Base-by-base conservation (phyloP, 352 stramenopile species). In the Chrysophaeum taylorii region DNA sequence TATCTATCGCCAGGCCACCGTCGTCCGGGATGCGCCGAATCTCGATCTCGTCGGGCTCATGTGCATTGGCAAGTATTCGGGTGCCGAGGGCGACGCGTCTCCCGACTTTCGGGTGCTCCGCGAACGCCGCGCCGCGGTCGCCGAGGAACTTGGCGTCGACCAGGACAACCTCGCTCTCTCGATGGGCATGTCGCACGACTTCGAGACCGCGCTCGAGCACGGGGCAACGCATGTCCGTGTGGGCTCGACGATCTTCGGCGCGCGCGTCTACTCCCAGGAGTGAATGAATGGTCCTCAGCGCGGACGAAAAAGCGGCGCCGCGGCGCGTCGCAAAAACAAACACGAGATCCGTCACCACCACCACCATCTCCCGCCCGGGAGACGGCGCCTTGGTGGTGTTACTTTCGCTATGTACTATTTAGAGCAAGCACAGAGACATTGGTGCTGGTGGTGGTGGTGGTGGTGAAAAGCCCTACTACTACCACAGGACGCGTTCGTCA, bases 121-220 rank as follows among this genome's bases (percentile, higher is more conserved):
- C 25, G 73, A 78, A 23, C 93, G 82, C 69, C 82, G 89, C 29
- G 81, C 84, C 72, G 48, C 78, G 21, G 75, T 94, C 42, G 85
- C 86, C 7, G 82, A 86, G 33, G 80, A 83, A 7, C 79, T 93
- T 23, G 75, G 75, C n/a, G 76, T 81, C 41, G 53, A 88, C 25
- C 79, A 86, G 48, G 76, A 82, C 0, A 78, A 86, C 1, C 77
- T 98, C 27, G 93, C 91, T 70, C 84, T 99, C 29, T 97, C 90
- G 71, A 99, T 99, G 95, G 95, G 95, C 73, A 99, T 99, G 95
- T 97, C 89, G n/a, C 85, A 84, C 25, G 95, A 99, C 77, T 99
- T 92, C 79, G 91, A 98, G 76, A 84, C 94, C 29, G 95, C 95
- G 53, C 98, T 99, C 79, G 81, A 85, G 38, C 89, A 87, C 69